Base-by-base conservation (phyloP, 805 yeast species). In the Candida berthetii region DNA sequence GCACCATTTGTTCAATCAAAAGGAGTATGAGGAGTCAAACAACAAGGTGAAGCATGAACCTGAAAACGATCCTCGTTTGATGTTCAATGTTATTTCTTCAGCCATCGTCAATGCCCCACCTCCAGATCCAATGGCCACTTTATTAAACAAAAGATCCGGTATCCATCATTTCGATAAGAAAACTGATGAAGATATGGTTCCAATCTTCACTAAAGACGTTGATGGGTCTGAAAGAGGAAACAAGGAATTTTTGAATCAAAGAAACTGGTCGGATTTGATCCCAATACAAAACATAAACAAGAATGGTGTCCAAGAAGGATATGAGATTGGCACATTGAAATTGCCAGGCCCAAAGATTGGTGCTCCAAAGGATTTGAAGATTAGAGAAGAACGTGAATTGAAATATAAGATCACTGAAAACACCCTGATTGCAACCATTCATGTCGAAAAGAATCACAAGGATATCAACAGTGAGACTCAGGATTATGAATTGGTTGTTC, bases 61-160 rank as follows among this genome's bases (percentile, higher is more conserved):
- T 0, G 81, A 80, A 48, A 59, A 68, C 32, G 96, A 90, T 62
- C 84, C 85, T 29, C 64, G 90, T 44, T 70, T 85, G 48, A 82
- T 90, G 58, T 74, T 86, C 61, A 91, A 91, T 57, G 78, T 93
- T 35, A 82, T 88, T 36, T 80, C 93, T 7, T 86, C 96, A 15
- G 98, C 98, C 3, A 88, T 91, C 43, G 80, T 84, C 24, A 91
- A 91, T 60, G 80, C 93, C 0, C 96, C 99, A 11, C 98, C 98
- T 2, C 96, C 97, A 2, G 77, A 80, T 56, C 81, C 82, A 7
- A 85, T 91, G 84, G 93, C 95, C 1, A 64, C 66, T 6, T 66
- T 91, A 48, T 65, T 91, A 49, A 73, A 84, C 60, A 78, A 71
- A 51, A 69, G 96, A 51, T 72, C 85, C 13, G 50, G 49, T 9